These are phyloP conservation scores for Kluyveromyces marxianus DNA, from an alignment of 1,139 yeast species.

Conservation along the genomic window DNA sequence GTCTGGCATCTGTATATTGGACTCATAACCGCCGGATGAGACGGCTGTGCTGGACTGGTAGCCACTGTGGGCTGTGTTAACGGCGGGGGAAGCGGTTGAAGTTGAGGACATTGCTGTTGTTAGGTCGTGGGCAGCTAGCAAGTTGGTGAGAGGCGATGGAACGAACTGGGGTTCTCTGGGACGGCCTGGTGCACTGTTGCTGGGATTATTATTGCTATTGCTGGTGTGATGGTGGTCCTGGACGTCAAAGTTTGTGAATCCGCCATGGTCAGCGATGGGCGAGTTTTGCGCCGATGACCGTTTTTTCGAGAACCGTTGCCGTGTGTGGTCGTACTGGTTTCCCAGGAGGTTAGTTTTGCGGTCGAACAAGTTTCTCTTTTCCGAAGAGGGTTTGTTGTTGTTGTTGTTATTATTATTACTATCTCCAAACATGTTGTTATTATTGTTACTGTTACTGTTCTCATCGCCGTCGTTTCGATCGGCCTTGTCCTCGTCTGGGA, in stretches of 20 bases:
- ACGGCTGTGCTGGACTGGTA: not conserved
- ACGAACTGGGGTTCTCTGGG: constrained; percentile 4
- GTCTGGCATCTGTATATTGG: constrained; percentile 26
- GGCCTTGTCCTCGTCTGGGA: constrained; percentile 73
- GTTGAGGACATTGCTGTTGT: not conserved
- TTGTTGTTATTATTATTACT: constrained; percentile 8
- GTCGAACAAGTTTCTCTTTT: constrained; percentile 19
- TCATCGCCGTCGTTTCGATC: constrained; percentile 8
- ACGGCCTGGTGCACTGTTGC: not conserved
- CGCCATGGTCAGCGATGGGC: constrained; percentile 23
- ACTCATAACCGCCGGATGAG: constrained; percentile 4
- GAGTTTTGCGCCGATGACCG: constrained; percentile 10
- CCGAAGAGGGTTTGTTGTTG: constrained; percentile 7
- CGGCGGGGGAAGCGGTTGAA: not conserved
- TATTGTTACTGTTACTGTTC: constrained; percentile 9
- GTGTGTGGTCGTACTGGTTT: constrained; percentile 28
- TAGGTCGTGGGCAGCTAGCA: constrained; percentile 1
- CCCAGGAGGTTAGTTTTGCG: constrained; percentile 18
- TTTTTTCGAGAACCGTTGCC: constrained; percentile 25
- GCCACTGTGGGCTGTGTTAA: constrained; percentile 1
- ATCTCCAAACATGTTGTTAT: constrained; percentile 8
- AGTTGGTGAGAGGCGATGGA: constrained; percentile 1
- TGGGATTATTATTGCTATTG: not conserved
- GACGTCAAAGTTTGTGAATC: constrained; percentile 23
- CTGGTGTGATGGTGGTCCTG: not conserved